Percentiles rank a stretch among this genome's conserved stretches.
Evolutionary conservation across 768 basidiomycete species (phyloP).

Genomic region (Chiua virens): DNA sequence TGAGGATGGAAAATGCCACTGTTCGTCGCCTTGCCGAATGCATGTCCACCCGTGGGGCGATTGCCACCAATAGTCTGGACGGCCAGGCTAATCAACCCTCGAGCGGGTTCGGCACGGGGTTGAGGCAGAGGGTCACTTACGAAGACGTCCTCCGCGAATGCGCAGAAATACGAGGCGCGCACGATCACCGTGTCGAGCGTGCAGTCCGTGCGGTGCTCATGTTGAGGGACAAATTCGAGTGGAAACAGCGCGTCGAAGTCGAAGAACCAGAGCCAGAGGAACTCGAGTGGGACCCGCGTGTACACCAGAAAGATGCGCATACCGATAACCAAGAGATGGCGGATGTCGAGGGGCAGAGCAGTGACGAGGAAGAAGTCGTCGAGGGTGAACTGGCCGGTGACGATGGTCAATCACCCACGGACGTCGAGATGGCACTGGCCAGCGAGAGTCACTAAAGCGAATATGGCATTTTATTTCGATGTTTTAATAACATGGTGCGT

Average conservation of each 20-base stretch:
- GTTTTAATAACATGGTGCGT: constrained; percentile 34
- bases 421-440: constrained; percentile 21
- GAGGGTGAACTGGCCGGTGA: constrained; percentile 30
- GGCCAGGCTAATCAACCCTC: constrained; percentile 32
- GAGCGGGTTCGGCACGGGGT: neutral
- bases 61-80: constrained; percentile 39
- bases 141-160: constrained; percentile 58
- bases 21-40: constrained; percentile 69
- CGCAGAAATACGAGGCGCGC: constrained; percentile 60
- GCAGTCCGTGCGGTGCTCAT: constrained; percentile 78
- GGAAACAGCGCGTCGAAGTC: constrained; percentile 79
- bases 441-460: constrained; percentile 3
- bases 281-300: constrained; percentile 65
- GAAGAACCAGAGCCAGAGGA: constrained; percentile 80
- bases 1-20: constrained; percentile 67
- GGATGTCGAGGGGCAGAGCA: constrained; percentile 35
- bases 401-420: constrained; percentile 26
- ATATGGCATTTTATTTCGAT: neutral
- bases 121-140: constrained; percentile 17
- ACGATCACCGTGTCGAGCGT: constrained; percentile 74
- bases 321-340: constrained; percentile 14
- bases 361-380: constrained; percentile 32
- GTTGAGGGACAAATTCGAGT: constrained; percentile 78
- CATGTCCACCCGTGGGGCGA: constrained; percentile 51
- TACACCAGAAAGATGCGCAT: constrained; percentile 21